These are phyloP conservation scores for Aspergillus baeticus DNA, from an alignment of 495 filamentous ascomycete genomes.

Conservation along the genomic window DNA sequence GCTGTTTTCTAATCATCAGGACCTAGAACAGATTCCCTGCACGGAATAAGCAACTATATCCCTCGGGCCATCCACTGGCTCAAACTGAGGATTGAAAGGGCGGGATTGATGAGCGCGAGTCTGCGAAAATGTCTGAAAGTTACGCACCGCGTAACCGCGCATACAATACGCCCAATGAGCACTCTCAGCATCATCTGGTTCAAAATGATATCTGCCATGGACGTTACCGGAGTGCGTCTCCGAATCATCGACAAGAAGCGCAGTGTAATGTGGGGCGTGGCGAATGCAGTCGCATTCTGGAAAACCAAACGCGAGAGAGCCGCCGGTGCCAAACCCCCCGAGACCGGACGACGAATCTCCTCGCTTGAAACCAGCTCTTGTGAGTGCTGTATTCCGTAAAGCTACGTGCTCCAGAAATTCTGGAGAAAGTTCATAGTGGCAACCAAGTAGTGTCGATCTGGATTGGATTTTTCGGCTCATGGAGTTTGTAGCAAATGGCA, in stretches of 20 bases:
- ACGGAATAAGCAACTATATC: conserved; percentile 6
- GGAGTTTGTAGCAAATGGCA: conserved; percentile 24
- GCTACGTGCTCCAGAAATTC: background rate
- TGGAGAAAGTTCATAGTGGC: conserved; percentile 13
- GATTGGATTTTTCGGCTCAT: background rate
- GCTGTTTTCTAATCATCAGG: background rate
- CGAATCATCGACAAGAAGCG: background rate
- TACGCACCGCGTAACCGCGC: background rate
- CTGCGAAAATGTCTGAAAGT: background rate
- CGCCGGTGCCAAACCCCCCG: background rate
- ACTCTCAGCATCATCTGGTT: background rate
- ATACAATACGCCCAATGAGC: background rate
- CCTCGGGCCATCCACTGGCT: background rate
- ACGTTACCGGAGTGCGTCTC: conserved; percentile 7
- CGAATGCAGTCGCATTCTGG: conserved; percentile 32
- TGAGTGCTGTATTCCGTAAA: too few species aligned
- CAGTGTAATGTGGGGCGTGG: conserved; percentile 31
- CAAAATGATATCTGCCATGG: background rate
- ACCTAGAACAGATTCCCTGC: background rate
- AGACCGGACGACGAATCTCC: conserved; percentile 1
- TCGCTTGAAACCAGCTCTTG: too few species aligned
- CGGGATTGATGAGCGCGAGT: background rate
- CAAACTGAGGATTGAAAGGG: background rate
- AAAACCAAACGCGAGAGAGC: conserved; percentile 19
- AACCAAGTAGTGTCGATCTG: conserved; percentile 7